A percentile compares a stretch with the other conserved stretches of the same genome.
Conservation (phyloP, 345 rosid genomes). For the Camelina neglecta region DNA sequence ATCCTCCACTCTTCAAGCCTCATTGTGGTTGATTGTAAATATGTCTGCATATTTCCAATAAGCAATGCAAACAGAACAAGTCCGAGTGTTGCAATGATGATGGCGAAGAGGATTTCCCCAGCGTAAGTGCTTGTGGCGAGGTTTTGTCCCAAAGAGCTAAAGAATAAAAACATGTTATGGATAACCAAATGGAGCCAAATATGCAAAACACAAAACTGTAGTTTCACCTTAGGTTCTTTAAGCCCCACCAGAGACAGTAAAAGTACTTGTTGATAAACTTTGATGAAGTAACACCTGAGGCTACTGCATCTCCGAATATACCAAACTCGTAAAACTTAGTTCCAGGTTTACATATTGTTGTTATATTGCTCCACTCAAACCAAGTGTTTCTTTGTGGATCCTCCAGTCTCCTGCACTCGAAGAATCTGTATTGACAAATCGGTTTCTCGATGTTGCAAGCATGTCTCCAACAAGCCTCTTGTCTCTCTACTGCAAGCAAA, state of each 20-base stretch:
- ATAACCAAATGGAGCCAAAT: background rate
- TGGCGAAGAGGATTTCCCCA: slow-evolving; percentile 80
- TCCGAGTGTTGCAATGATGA: slow-evolving; percentile 75
- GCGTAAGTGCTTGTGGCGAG: slow-evolving; percentile 78
- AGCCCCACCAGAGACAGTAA: slow-evolving; percentile 97
- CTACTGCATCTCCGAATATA: slow-evolving; percentile 75
- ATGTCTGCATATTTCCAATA: slow-evolving; percentile 96
- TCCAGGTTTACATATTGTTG: slow-evolving; percentile 55
- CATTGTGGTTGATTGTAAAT: slow-evolving; percentile 78
- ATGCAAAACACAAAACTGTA: background rate
- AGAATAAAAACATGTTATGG: background rate
- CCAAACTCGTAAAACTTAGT: slow-evolving; percentile 64
- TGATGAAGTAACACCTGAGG: slow-evolving; percentile 56
- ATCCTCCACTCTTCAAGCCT: slow-evolving; percentile 94
- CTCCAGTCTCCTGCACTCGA: slow-evolving; percentile 61
- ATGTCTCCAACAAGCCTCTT: slow-evolving; percentile 87
- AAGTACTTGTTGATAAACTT: slow-evolving; percentile 82
- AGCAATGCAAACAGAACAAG: slow-evolving; percentile 92
- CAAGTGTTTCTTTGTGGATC: slow-evolving; percentile 54
- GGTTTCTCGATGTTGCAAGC: slow-evolving; percentile 59
- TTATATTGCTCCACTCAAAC: slow-evolving; percentile 72
- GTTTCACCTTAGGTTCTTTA: slow-evolving; percentile 77
- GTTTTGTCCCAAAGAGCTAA: slow-evolving; percentile 84
- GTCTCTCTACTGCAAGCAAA: slow-evolving; percentile 77
- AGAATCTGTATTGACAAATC: slow-evolving; percentile 59